Evolutionary conservation across 176 grass and related monocot species (phyloP).

Genomic region (Oryza rufipogon): DNA sequence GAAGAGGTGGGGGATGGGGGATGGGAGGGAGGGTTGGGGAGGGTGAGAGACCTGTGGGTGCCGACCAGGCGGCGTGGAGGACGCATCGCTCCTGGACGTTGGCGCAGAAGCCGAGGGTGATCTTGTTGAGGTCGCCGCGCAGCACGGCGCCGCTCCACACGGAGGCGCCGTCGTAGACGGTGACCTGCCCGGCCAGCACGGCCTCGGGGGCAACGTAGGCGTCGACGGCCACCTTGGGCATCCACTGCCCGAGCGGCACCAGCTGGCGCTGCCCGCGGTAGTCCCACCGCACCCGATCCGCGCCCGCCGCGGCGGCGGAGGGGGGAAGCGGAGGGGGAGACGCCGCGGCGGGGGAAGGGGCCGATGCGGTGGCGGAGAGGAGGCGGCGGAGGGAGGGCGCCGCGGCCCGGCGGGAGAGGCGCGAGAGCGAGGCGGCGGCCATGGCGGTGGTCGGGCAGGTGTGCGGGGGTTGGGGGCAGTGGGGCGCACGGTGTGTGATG

Average conservation of each 20-base stretch:
- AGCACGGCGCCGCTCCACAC: slow-evolving; percentile 94
- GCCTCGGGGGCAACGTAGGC: slow-evolving; percentile 91
- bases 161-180: slow-evolving; percentile 81
- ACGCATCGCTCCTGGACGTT: slow-evolving; percentile 97
- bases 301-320: not conserved
- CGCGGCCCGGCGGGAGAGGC: slow-evolving; percentile 56
- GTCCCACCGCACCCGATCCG: slow-evolving; percentile 88
- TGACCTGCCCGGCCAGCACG: slow-evolving; percentile 90
- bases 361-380: slow-evolving; percentile 41
- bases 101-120: slow-evolving; percentile 88
- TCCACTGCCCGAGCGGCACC: slow-evolving; percentile 86
- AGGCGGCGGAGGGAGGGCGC: slow-evolving; percentile 53
- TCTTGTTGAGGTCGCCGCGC: slow-evolving; percentile 96
- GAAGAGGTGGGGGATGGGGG: not conserved
- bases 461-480: not conserved
- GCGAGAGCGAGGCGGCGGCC: slow-evolving; percentile 67
- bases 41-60: slow-evolving; percentile 63
- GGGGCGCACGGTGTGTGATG: slow-evolving; percentile 13
- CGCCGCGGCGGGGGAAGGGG: slow-evolving; percentile 8
- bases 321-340: slow-evolving; percentile 20
- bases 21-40: slow-evolving; percentile 7
- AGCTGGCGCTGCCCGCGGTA: slow-evolving; percentile 84
- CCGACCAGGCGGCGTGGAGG: slow-evolving; percentile 83
- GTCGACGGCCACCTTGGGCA: slow-evolving; percentile 86
- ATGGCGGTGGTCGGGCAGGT: slow-evolving; percentile 38